Base-by-base conservation (phyloP, 108 stramenopile species). In the Ochromonas danica region DNA sequence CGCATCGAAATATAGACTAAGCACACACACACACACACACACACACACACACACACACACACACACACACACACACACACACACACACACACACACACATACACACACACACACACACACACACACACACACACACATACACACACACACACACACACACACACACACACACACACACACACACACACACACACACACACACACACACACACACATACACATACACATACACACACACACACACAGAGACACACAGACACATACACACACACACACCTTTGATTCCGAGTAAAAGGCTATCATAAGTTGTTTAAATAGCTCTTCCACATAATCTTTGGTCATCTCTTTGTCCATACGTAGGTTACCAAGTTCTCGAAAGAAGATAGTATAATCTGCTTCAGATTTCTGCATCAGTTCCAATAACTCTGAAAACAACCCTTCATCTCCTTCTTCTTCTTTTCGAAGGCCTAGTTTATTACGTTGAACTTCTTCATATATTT, bases 361-460 rank as follows among this genome's bases (percentile, higher is more conserved):
- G n/a, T 75, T 33, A 43, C 42, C 30, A n/a, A 86, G 38, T 61
- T 83, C 74, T 1, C 83, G 82, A 2, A 67, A 84, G 70, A 84
- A 78, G 31, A 83, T 80, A 17, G 83, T 84, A 77, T 60, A 86
- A 71, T 86, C 85, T 36, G 27, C 45, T 41, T 30, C 31, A 31
- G 42, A 43, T 31, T 65, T 78, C 70, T 0, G 3, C 39, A 36
- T 28, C 30, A 0, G 42, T n/a, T 1, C 71, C 27, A 30, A 57
- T 78, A 40, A 36, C 42, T 40, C 39, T 25, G 70, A 31, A 10
- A 79, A 36, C 22, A 78, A 17, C 38, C 17, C 71, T 78, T 75
- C 78, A 61, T 40, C 36, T 61, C 45, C 25, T 40, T 41, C 17
- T 57, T 70, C 10, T 1, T 1, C 1, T 65, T 35, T 1, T 51